These are phyloP conservation scores for Aspergillus sp. DNA, from an alignment of 2,329 filamentous ascomycete species.

Conservation along the genomic window DNA sequence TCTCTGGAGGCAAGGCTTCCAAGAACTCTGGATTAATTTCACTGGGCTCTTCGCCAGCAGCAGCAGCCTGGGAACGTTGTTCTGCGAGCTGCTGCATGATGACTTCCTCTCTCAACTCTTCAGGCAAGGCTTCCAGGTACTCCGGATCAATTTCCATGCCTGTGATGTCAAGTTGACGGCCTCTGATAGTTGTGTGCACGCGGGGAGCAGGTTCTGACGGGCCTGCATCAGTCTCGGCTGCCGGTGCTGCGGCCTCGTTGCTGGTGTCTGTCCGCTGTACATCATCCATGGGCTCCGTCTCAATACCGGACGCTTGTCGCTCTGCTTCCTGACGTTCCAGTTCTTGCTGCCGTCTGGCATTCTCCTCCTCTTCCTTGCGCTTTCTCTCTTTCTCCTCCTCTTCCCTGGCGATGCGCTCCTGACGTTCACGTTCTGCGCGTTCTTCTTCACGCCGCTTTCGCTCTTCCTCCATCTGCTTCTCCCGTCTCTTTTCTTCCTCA, in stretches of 20 bases:
- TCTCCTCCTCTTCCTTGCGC: slow-evolving; percentile 68
- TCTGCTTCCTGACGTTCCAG: slow-evolving; percentile 64
- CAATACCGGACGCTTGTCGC: slow-evolving; percentile 46
- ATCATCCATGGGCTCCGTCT: slow-evolving; percentile 70
- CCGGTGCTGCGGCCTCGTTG: slow-evolving; percentile 33
- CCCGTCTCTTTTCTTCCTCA: slow-evolving; percentile 72
- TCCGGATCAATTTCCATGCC: slow-evolving; percentile 91
- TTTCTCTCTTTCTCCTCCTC: slow-evolving; percentile 72
- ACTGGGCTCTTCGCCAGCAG: slow-evolving; percentile 64
- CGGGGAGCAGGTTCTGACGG: slow-evolving; percentile 57
- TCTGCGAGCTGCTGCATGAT: slow-evolving; percentile 87
- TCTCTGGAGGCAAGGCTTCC: slow-evolving; percentile 85
- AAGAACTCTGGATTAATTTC: slow-evolving; percentile 87
- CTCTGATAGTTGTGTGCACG: slow-evolving; percentile 79
- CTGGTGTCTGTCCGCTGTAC: slow-evolving; percentile 59
- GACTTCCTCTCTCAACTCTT: slow-evolving; percentile 94
- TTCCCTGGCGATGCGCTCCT: slow-evolving; percentile 66
- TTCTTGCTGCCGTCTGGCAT: slow-evolving; percentile 61
- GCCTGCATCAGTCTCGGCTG: slow-evolving; percentile 47
- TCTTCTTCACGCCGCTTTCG: slow-evolving; percentile 61
- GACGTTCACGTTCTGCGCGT: slow-evolving; percentile 61
- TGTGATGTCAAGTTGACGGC: slow-evolving; percentile 88
- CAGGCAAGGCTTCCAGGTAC: slow-evolving; percentile 94
- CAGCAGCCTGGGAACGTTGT: slow-evolving; percentile 74
- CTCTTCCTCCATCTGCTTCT: slow-evolving; percentile 59